Percentiles rank a stretch among this genome's conserved stretches.
Conservation (phyloP, 768 basidiomycete genomes). For the Calvatia gigantea region DNA sequence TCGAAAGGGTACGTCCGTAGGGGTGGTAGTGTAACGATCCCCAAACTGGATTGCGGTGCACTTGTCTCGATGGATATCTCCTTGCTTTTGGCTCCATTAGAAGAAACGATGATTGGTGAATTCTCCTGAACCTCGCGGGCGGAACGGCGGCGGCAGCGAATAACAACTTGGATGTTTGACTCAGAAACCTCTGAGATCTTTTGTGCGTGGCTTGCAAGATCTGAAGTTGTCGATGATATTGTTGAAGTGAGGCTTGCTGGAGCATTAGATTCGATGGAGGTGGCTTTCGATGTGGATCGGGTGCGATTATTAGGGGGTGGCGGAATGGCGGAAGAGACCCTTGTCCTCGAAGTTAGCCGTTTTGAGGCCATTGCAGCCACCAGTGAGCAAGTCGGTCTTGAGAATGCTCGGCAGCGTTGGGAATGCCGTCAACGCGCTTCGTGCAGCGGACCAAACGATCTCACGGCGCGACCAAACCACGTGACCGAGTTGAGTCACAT, state of each 20-base stretch:
- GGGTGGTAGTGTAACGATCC: constrained; percentile 71
- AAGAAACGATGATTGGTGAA: constrained; percentile 83
- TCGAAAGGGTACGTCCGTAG: constrained; percentile 92
- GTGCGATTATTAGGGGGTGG: constrained; percentile 23
- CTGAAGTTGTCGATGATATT: background rate
- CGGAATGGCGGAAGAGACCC: constrained; percentile 26
- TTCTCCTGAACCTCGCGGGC: constrained; percentile 81
- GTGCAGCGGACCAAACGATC: constrained; percentile 4
- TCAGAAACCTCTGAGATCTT: constrained; percentile 47
- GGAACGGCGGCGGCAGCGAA: constrained; percentile 85
- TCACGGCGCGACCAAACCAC: constrained; percentile 28
- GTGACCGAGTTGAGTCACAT: constrained; percentile 22
- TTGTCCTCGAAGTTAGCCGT: constrained; percentile 50
- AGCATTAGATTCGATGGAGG: background rate
- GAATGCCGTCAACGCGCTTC: background rate
- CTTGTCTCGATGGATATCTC: constrained; percentile 82
- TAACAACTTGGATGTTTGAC: constrained; percentile 90
- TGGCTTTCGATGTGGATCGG: background rate
- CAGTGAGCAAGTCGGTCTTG: constrained; percentile 6
- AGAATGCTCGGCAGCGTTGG: background rate
- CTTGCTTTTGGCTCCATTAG: constrained; percentile 70
- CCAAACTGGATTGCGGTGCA: constrained; percentile 62
- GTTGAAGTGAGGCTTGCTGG: constrained; percentile 3
- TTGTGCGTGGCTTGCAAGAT: constrained; percentile 13
- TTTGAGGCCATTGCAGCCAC: constrained; percentile 55